phyloP scores from a whole-genome alignment of 768 basidiomycete genomes.

The Leucocoprinus birnbaumii region DNA sequence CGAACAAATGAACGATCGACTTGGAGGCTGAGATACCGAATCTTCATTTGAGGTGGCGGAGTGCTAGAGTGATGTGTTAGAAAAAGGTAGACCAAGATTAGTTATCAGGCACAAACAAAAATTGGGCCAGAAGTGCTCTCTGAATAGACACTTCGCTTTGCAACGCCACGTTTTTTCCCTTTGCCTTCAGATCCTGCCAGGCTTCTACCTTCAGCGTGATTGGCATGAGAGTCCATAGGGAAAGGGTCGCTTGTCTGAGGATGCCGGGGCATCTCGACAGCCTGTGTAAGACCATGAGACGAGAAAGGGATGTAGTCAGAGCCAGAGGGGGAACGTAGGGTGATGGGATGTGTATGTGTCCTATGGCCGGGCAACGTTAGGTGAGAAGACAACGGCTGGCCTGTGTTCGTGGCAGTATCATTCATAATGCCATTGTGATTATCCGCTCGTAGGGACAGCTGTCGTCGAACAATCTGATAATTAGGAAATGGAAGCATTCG shows the following conservation, averaged over 20 bases:
- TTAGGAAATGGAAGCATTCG: too few species aligned
- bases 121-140: slow-evolving; percentile 1
- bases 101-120: background rate
- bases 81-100: background rate
- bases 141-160: slow-evolving; percentile 6
- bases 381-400: too few species aligned
- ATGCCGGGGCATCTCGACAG: too few species aligned
- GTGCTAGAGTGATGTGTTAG: slow-evolving; percentile 3
- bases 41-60: slow-evolving; percentile 6
- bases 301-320: too few species aligned
- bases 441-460: too few species aligned
- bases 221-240: slow-evolving; percentile 4
- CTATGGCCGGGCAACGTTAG: too few species aligned
- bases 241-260: slow-evolving; percentile 10
- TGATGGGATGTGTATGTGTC: too few species aligned
- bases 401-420: too few species aligned
- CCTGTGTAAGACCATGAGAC: too few species aligned
- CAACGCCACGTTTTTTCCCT: slow-evolving; percentile 7
- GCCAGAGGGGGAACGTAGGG: too few species aligned
- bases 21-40: slow-evolving; percentile 4
- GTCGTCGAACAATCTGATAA: too few species aligned
- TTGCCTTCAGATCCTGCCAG: slow-evolving; percentile 6
- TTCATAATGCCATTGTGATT: too few species aligned
- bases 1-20: slow-evolving; percentile 5
- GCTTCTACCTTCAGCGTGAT: slow-evolving; percentile 6